Base-by-base conservation (phyloP, 2,329 filamentous ascomycete species). In the Ascochyta koolunga region DNA sequence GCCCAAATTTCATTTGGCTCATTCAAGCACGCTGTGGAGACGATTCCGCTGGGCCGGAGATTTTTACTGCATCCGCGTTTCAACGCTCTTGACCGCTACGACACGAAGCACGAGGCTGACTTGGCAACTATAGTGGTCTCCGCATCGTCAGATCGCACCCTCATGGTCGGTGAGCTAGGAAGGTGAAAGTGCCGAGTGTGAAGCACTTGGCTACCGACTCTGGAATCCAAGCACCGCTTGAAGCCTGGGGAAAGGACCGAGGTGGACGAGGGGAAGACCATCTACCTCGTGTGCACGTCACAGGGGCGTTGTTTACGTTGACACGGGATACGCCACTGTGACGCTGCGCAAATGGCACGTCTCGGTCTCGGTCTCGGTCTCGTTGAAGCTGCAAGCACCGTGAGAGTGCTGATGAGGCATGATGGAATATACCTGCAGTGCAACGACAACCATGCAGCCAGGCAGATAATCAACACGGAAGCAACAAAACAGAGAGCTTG, bases 71-170 rank as follows among this genome's bases (percentile, higher is more conserved):
- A 51, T 44, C 40, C 42, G 21, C 43, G 60, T 59, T 63, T 61
- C 61, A 61, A 63, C 50, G 22, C 31, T 42, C 35, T 33, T 57
- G 41, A 50, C 43, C 44, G 39, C 51, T 37, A 47, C 31, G 31
- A 32, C 38, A 21, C 37, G 36, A 51, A 40, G 25, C 47, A 51
- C 50, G 45, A 60, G 48, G 62, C 70, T 73, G 50, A 73, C 67
- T 67, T 68, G 64, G 64, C 65, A 54, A 59, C 44, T 54, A 22
- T 60, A 96, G 91, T 96, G 74, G 83, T 96, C 37, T 95, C 92
- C 50, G 91, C 88, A 24, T 96, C 91, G 8, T 95, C 92, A n/a
- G 92, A 96, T 78, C 86, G 90, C 43, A 93, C 85, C 37, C 83
- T 96, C 70, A 82, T 96, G 61, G 81, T 96, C 5, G 92, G 92